Percentiles rank a stretch among this genome's conserved stretches.
phyloP scores from a whole-genome alignment of 306 rosid genomes.

The Gleditsia sinensis region DNA sequence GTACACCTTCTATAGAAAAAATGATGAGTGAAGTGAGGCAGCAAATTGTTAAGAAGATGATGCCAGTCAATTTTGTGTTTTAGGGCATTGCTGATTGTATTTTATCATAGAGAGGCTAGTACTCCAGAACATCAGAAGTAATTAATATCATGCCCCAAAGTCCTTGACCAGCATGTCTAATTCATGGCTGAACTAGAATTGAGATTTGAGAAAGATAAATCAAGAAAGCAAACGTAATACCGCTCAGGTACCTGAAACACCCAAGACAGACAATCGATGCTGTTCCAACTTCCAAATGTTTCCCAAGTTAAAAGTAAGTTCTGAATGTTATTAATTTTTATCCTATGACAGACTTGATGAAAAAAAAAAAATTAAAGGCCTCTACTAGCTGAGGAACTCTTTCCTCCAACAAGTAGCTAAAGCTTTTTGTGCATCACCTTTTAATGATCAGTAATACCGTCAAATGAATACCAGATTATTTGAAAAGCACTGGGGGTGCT shows the following conservation, averaged over 20 bases:
- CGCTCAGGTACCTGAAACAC: not conserved
- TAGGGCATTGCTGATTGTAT: not conserved
- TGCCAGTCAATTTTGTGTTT: not conserved
- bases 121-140: not conserved
- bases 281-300: not conserved
- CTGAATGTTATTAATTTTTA: not conserved
- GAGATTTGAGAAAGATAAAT: conserved; percentile 2
- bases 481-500: not conserved
- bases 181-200: not conserved
- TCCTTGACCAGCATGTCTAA: not conserved
- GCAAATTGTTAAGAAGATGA: not conserved
- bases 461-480: not conserved
- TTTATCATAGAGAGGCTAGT: conserved; percentile 4
- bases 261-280: not conserved
- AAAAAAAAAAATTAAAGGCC: not conserved
- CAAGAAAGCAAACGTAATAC: not conserved
- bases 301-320: conserved; percentile 8
- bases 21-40: not conserved
- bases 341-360: not conserved
- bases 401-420: not conserved
- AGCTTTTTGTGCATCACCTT: conserved; percentile 10
- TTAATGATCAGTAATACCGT: not conserved
- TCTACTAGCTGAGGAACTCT: not conserved
- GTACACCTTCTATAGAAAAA: too few species aligned
- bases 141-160: not conserved